Conservation (phyloP, 176 grass and related monocot species). For the Rhynchospora breviuscula region DNA sequence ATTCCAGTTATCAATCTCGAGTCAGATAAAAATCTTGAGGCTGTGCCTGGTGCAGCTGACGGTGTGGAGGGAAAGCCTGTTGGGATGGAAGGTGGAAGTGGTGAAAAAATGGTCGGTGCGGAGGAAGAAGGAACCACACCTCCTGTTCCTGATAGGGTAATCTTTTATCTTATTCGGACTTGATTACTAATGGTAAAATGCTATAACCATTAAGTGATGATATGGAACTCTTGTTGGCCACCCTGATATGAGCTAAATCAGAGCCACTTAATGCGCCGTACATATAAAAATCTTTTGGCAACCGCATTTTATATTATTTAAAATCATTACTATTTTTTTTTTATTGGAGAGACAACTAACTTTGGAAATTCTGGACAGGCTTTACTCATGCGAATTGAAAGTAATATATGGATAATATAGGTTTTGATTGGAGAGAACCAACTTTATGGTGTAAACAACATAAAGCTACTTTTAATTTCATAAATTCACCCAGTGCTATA, state of each 20-base stretch:
- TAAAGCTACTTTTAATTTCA: background rate
- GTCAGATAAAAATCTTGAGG: constrained; percentile 61
- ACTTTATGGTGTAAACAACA: background rate
- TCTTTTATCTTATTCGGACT: background rate
- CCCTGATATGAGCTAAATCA: background rate
- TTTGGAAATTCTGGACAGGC: background rate
- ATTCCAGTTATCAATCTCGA: constrained; percentile 72
- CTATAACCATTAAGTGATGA: background rate
- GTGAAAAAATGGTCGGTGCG: constrained; percentile 54
- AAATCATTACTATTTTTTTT: background rate
- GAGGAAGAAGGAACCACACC: constrained; percentile 66
- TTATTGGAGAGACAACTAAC: background rate
- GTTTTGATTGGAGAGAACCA: background rate
- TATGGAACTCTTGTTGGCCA: background rate
- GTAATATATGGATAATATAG: background rate
- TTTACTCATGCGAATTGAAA: background rate
- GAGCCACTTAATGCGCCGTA: background rate
- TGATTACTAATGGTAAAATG: constrained; percentile 17
- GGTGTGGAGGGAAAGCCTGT: constrained; percentile 39
- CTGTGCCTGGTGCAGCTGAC: constrained; percentile 43
- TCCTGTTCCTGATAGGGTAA: constrained; percentile 85
- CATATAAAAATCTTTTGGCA: background rate
- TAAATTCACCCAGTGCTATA: background rate
- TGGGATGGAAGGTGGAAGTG: constrained; percentile 80
- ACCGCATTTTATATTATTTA: background rate